Evolutionary conservation across 805 yeast species (phyloP).

Genomic region (Debaryomyces prosopidis): DNA sequence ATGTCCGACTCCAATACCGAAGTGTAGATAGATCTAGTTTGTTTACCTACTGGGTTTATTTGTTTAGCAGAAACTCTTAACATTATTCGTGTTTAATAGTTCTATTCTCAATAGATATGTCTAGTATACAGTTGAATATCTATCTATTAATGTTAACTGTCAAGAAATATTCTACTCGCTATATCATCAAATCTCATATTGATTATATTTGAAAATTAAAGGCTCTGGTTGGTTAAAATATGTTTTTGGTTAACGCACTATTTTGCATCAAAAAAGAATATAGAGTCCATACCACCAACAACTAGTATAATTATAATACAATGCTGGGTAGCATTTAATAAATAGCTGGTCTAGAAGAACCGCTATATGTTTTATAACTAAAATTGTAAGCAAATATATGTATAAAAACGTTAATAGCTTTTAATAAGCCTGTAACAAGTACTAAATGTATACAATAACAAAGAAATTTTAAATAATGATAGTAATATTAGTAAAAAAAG

Average conservation of each 20-base stretch:
- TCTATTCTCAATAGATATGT: neutral
- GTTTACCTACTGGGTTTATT: constrained; percentile 14
- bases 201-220: constrained; percentile 14
- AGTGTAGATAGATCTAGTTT: constrained; percentile 36
- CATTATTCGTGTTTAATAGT: constrained; percentile 13
- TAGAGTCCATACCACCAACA: too few relatives aligned
- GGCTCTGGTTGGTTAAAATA: constrained; percentile 33
- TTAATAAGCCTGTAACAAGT: neutral
- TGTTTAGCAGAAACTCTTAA: constrained; percentile 24
- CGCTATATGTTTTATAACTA: too few relatives aligned
- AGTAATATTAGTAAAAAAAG: constrained; percentile 3
- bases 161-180: neutral
- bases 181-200: neutral
- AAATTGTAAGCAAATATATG: too few relatives aligned
- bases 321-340: too few relatives aligned
- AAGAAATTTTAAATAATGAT: neutral
- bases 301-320: too few relatives aligned
- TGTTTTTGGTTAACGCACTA: constrained; percentile 3
- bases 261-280: neutral
- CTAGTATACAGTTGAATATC: neutral
- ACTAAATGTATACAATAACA: neutral
- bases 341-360: too few relatives aligned
- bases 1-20: constrained; percentile 55
- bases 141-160: neutral
- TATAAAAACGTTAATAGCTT: neutral